These are phyloP conservation scores for Pilasporangium apinafurcum DNA, from an alignment of 352 stramenopile genomes.

Conservation along the genomic window DNA sequence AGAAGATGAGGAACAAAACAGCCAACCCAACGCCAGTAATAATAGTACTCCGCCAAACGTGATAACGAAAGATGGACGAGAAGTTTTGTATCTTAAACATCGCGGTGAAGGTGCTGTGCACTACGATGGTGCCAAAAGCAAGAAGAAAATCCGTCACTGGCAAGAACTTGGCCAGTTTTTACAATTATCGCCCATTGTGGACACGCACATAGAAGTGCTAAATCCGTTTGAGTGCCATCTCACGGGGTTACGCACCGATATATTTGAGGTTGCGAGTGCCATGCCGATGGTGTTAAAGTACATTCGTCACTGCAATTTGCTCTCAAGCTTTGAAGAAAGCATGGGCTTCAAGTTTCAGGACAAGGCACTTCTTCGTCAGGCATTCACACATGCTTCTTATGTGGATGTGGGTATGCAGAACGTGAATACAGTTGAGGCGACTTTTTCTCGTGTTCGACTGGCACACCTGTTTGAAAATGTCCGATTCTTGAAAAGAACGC, in stretches of 20 bases:
- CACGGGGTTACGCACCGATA: conserved; percentile 67
- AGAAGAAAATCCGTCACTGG: conserved; percentile 58
- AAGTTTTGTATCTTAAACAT: conserved; percentile 37
- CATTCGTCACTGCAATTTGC: conserved; percentile 63
- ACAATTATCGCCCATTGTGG: conserved; percentile 61
- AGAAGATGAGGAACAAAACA: not conserved
- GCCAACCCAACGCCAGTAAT: conserved; percentile 1
- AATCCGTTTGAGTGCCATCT: conserved; percentile 48
- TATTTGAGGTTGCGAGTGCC: conserved; percentile 77
- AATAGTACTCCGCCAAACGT: conserved; percentile 10
- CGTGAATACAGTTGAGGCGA: conserved; percentile 75
- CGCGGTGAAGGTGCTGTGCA: conserved; percentile 36
- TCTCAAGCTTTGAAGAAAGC: conserved; percentile 52
- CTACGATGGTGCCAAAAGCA: conserved; percentile 67
- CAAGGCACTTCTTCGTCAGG: conserved; percentile 72
- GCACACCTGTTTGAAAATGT: conserved; percentile 72
- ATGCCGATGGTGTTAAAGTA: conserved; percentile 86
- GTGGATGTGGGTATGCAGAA: conserved; percentile 82
- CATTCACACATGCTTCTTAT: conserved; percentile 82
- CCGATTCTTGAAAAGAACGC: conserved; percentile 47
- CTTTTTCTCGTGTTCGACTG: conserved; percentile 62
- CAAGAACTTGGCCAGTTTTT: conserved; percentile 48
- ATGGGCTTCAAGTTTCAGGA: conserved; percentile 67
- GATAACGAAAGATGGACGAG: conserved; percentile 17
- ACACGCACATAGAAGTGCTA: conserved; percentile 31